These are phyloP conservation scores for Delonix regia DNA, from an alignment of 306 rosid species.

Conservation along the genomic window DNA sequence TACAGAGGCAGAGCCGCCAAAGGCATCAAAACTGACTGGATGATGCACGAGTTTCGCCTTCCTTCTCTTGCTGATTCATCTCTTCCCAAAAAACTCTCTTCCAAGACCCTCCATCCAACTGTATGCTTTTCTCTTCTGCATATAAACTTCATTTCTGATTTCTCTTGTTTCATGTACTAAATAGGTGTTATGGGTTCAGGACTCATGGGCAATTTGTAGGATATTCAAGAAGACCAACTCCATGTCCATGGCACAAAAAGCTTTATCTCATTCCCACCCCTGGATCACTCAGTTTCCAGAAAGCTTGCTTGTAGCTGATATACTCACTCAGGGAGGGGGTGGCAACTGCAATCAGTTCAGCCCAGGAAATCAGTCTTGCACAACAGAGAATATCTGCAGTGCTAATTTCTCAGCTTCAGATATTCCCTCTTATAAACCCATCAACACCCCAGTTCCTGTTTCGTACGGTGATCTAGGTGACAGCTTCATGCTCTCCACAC, in stretches of 20 bases:
- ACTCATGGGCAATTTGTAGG: conserved; percentile 90
- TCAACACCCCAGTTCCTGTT: conserved; percentile 25
- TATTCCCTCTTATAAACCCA: conserved; percentile 42
- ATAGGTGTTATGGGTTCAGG: conserved; percentile 49
- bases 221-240: conserved; percentile 79
- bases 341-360: conserved; percentile 41
- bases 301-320: conserved; percentile 41
- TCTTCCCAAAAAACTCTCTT: conserved; percentile 45
- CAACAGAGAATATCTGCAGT: conserved; percentile 41
- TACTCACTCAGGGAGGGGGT: conserved; percentile 41
- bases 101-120: conserved; percentile 57
- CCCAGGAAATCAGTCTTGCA: conserved; percentile 50
- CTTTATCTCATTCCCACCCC: conserved; percentile 60
- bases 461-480: conserved; percentile 44
- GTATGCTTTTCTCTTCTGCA: conserved; percentile 42
- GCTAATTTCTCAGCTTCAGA: conserved; percentile 46
- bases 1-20: conserved; percentile 82
- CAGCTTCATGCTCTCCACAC: conserved; percentile 48
- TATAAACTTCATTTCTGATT: neutral
- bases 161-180: conserved; percentile 7
- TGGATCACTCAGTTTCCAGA: conserved; percentile 63
- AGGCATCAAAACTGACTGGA: conserved; percentile 86
- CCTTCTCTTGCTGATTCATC: conserved; percentile 50
- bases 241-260: conserved; percentile 69
- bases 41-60: conserved; percentile 89